These are phyloP conservation scores for Debaryomyces singareniensis DNA, from an alignment of 1,139 yeast species.

Conservation along the genomic window DNA sequence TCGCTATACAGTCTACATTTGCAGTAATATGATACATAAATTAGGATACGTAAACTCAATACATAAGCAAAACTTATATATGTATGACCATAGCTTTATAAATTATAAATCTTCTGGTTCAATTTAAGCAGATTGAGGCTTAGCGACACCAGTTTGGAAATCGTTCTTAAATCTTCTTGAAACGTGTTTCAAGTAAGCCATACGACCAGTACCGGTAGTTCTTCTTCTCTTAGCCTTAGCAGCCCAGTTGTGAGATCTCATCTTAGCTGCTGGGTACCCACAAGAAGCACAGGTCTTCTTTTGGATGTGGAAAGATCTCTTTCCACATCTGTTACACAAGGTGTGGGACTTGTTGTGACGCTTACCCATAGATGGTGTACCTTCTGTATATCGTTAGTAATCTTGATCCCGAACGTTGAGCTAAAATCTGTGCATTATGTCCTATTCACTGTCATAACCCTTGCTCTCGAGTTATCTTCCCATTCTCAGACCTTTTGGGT, in stretches of 20 bases:
- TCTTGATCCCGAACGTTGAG: too few relatives aligned
- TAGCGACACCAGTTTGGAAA: slow-evolving; percentile 87
- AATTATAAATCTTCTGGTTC: slow-evolving; percentile 6
- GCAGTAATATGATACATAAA: slow-evolving; percentile 1
- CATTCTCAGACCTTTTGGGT: too few relatives aligned
- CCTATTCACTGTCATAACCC: too few relatives aligned
- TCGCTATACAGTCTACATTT: neutral
- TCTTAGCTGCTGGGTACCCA: slow-evolving; percentile 99
- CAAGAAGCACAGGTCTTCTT: slow-evolving; percentile 98
- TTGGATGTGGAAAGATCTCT: slow-evolving; percentile 98
- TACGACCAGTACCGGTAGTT: slow-evolving; percentile 99
- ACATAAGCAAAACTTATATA: slow-evolving; percentile 1
- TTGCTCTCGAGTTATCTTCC: too few relatives aligned
- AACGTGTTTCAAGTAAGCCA: slow-evolving; percentile 95
- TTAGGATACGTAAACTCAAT: neutral
- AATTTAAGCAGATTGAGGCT: slow-evolving; percentile 42
- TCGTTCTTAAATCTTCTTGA: slow-evolving; percentile 98
- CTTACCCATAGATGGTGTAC: slow-evolving; percentile 99
- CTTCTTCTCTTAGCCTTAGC: slow-evolving; percentile 98
- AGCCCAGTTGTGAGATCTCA: slow-evolving; percentile 99
- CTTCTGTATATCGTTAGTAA: slow-evolving; percentile 55
- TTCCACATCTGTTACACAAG: slow-evolving; percentile 99
- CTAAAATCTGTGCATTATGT: too few relatives aligned
- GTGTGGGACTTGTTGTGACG: slow-evolving; percentile 99
- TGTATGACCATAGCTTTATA: slow-evolving; percentile 1